phyloP scores from a whole-genome alignment of 2,329 filamentous ascomycete species.

The Ceratocystis destructans region DNA sequence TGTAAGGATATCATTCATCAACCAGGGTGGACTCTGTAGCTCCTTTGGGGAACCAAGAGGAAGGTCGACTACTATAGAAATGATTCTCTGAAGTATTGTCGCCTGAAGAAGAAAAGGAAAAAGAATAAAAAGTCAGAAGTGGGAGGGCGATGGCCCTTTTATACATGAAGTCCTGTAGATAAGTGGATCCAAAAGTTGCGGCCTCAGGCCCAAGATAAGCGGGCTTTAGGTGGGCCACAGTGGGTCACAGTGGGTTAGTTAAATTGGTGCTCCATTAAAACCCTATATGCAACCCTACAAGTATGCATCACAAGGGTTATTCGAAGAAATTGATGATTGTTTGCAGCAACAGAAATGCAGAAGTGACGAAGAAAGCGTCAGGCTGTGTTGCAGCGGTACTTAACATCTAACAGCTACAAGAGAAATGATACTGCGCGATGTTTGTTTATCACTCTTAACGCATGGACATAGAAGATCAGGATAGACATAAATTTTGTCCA shows the following conservation, averaged over 20 bases:
- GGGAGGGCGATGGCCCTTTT: background rate
- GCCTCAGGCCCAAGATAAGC: background rate
- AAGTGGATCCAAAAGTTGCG: background rate
- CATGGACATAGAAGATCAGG: background rate
- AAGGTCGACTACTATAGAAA: conserved; percentile 93
- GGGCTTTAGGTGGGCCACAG: background rate
- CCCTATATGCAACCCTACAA: background rate
- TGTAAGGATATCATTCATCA: conserved; percentile 84
- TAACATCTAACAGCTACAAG: no score
- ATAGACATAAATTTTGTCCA: background rate
- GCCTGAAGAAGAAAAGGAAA: conserved; percentile 15
- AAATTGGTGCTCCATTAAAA: background rate
- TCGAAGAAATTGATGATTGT: background rate
- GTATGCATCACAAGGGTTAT: background rate
- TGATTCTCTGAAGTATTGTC: conserved; percentile 51
- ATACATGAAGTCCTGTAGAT: background rate
- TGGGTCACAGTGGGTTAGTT: background rate
- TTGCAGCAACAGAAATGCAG: background rate
- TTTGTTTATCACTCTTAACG: background rate
- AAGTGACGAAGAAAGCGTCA: no score
- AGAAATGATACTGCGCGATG: background rate
- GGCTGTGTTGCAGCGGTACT: no score
- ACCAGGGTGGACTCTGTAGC: conserved; percentile 91
- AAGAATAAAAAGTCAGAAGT: background rate
- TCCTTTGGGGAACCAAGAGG: conserved; percentile 84